Evolutionary conservation across 441 rosid genomes (phyloP).

Genomic region (Erodium trifolium): DNA sequence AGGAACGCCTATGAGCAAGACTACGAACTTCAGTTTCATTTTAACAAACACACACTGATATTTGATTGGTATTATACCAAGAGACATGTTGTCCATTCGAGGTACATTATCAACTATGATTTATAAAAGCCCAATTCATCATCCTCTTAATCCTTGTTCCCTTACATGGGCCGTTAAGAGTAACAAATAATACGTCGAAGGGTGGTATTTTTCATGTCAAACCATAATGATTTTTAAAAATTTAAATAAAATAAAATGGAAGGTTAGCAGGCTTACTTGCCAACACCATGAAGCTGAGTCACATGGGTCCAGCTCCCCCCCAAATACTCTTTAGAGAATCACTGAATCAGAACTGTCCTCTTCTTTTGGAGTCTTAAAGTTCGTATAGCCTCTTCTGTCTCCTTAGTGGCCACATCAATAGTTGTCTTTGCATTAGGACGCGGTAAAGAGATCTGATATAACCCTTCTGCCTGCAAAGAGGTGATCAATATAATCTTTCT

Average conservation of each 20-base stretch:
- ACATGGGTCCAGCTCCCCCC: conserved; percentile 62
- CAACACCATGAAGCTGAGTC: conserved; percentile 62
- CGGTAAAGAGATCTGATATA: conserved; percentile 34
- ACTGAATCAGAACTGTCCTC: conserved; percentile 47
- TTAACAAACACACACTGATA: too few relatives aligned
- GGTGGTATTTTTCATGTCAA: not conserved
- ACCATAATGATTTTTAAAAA: not conserved
- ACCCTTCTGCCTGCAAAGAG: conserved; percentile 38
- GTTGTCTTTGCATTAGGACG: conserved; percentile 60
- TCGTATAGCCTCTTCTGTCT: conserved; percentile 37
- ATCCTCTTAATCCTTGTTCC: not conserved
- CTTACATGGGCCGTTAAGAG: not conserved
- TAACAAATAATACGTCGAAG: not conserved
- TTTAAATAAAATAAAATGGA: conserved; percentile 2
- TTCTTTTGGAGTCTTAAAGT: conserved; percentile 50
- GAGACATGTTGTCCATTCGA: too few relatives aligned
- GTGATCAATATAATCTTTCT: not conserved
- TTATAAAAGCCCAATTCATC: too few relatives aligned
- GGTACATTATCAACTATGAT: too few relatives aligned
- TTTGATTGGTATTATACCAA: too few relatives aligned
- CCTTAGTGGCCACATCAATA: conserved; percentile 24
- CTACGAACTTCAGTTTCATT: too few relatives aligned
- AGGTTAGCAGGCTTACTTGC: conserved; percentile 40
- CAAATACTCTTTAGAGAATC: conserved; percentile 54
- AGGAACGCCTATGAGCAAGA: too few relatives aligned